These are phyloP conservation scores for Plasmodium chabaudi DNA, from an alignment of 169 alveolate species.

Conservation along the genomic window DNA sequence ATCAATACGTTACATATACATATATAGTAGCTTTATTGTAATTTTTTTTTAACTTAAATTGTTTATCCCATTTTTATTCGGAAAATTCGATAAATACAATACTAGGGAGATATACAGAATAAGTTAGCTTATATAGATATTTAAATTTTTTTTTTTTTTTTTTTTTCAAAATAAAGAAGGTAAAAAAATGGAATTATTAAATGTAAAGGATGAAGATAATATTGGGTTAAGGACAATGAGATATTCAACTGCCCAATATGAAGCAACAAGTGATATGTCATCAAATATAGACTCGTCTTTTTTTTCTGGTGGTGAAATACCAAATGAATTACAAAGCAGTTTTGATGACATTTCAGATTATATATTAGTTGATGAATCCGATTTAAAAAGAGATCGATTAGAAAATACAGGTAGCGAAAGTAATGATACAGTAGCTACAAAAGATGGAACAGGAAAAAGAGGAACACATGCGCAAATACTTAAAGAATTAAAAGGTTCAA, in stretches of 20 bases:
- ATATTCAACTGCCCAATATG: conserved; percentile 34
- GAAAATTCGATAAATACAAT: too few relatives aligned
- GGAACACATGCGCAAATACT: conserved; percentile 11
- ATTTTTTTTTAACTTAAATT: too few relatives aligned
- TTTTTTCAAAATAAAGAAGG: neutral
- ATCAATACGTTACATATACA: too few relatives aligned
- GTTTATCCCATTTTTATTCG: too few relatives aligned
- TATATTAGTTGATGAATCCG: conserved; percentile 64
- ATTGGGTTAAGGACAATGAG: conserved; percentile 47
- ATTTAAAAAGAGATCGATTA: conserved; percentile 33
- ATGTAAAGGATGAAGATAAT: conserved; percentile 34
- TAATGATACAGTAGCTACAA: conserved; percentile 17
- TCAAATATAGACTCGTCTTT: conserved; percentile 66
- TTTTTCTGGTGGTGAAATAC: conserved; percentile 61
- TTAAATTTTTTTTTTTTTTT: too few relatives aligned
- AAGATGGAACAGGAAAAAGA: conserved; percentile 20
- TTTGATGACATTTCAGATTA: conserved; percentile 72
- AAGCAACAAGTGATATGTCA: conserved; percentile 37
- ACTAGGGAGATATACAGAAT: too few relatives aligned
- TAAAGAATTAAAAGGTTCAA: conserved; percentile 37
- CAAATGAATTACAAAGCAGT: conserved; percentile 63
- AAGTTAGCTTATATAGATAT: too few relatives aligned
- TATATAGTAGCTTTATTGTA: too few relatives aligned
- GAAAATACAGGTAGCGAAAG: conserved; percentile 56
- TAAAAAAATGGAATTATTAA: conserved; percentile 48